Evolutionary conservation across 2,329 filamentous ascomycete genomes (phyloP), one percentile per base, ranked within the genome.

Genomic region (Elsinoe necatrix): DNA sequence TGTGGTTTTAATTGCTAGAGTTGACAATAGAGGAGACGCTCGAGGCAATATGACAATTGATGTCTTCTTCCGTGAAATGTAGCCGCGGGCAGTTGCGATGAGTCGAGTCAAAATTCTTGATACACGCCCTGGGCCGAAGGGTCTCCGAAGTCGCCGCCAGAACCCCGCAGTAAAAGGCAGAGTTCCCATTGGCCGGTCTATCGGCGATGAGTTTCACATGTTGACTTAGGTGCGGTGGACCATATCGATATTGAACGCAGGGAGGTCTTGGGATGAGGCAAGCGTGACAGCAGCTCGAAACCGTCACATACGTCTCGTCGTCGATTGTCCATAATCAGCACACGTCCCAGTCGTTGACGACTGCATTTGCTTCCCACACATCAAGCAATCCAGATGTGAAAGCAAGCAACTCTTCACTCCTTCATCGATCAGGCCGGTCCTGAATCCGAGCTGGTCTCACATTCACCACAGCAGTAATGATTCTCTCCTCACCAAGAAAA

Each of bases 401-500:
- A 34, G 31, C 48, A 18, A 39, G 45, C 29, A 35, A n/a, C 25
- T 4, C 18, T 52, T 14, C 31, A 14, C n/a, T 52, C 34, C 25
- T 11, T 52, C 16, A 52, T 34, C 37, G 20, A 18, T 14, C 54
- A 56, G 54, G 54, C 54, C 27, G 54, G 54, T 37, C 54, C 54
- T 56, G 39, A 48, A 37, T 25, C 23, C 23, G 54, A 56, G 54
- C 54, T 56, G 54, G 54, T 25, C 54, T 56, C 54, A 42, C 18
- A 31, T 55, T 55, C 52, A 31, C 16, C 54, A 12, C 9, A 23
- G 20, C 54, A 45, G 35, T 41, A 25, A 56, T 56, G 54, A 56
- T 48, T n/a, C 31, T 48, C 18, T 47, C 54, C 11, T 48, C 54
- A 21, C 25, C 54, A 3, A 27, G 42, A 37, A 56, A 56, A 39